These are phyloP conservation scores for Moniliophthora roreri DNA, from an alignment of 1,284 basidiomycete genomes.

Conservation along the genomic window DNA sequence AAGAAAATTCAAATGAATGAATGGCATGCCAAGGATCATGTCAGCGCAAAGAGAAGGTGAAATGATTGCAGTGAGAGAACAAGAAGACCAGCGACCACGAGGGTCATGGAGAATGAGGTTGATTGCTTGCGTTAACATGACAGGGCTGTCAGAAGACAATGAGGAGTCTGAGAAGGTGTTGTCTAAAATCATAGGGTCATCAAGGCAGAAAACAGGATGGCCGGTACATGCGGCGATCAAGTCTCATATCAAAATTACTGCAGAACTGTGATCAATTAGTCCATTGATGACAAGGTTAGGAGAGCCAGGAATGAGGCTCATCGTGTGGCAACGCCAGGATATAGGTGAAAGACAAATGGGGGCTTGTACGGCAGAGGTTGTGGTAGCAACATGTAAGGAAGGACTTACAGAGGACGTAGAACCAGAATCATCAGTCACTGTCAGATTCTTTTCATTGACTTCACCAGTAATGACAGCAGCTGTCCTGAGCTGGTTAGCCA, in stretches of 20 bases:
- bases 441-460: neutral
- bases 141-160: neutral
- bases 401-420: neutral
- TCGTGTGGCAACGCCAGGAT: neutral
- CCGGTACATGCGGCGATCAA: neutral
- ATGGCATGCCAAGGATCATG: conserved; percentile 28
- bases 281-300: neutral
- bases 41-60: conserved; percentile 5
- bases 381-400: neutral
- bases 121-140: neutral
- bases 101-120: neutral
- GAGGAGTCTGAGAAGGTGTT: neutral
- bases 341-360: neutral
- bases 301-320: neutral
- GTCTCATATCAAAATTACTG: neutral
- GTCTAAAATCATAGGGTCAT: neutral
- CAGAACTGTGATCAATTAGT: neutral
- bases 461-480: neutral
- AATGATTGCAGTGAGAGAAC: conserved; percentile 4
- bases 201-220: neutral
- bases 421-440: neutral
- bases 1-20: conserved; percentile 22
- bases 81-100: conserved; percentile 1
- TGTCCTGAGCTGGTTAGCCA: no score
- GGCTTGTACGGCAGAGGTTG: neutral